phyloP scores from a whole-genome alignment of 1,284 basidiomycete species.

The Neonothopanus nambi region DNA sequence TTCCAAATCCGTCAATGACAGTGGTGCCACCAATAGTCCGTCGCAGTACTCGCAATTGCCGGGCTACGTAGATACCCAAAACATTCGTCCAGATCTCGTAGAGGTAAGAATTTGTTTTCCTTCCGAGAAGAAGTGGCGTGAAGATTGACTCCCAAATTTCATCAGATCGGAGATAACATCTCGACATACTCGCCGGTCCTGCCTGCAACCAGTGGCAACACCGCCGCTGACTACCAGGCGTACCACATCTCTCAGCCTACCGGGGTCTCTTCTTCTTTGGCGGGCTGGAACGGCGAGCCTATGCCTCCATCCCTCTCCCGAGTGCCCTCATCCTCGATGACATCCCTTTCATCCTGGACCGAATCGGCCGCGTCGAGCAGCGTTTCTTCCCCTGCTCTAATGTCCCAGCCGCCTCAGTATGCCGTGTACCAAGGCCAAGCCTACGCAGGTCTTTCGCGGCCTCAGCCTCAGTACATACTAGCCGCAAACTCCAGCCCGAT shows the following conservation, averaged over 20 bases:
- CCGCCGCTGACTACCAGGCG: neutral
- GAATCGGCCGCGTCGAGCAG: too few relatives aligned
- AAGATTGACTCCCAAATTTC: neutral
- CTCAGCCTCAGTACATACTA: too few relatives aligned
- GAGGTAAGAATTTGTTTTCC: neutral
- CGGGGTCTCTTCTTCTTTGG: slow-evolving; percentile 31
- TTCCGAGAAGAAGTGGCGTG: too few relatives aligned
- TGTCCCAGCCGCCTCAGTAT: too few relatives aligned
- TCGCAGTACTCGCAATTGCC: neutral
- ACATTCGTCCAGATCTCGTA: neutral
- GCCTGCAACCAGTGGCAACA: neutral
- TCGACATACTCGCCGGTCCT: neutral
- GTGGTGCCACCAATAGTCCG: too few relatives aligned
- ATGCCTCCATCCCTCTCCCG: neutral
- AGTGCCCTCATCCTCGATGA: neutral
- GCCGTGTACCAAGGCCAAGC: too few relatives aligned
- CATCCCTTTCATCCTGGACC: slow-evolving; percentile 1
- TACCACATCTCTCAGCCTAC: slow-evolving; percentile 27
- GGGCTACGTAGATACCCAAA: neutral
- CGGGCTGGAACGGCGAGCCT: slow-evolving; percentile 28
- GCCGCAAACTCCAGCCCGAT: too few relatives aligned
- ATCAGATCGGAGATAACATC: neutral
- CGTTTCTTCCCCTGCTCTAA: too few relatives aligned
- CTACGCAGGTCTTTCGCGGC: too few relatives aligned
- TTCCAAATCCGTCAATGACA: neutral